These are phyloP conservation scores for Luvunga scandens DNA, from an alignment of 345 rosid species.

Conservation along the genomic window DNA sequence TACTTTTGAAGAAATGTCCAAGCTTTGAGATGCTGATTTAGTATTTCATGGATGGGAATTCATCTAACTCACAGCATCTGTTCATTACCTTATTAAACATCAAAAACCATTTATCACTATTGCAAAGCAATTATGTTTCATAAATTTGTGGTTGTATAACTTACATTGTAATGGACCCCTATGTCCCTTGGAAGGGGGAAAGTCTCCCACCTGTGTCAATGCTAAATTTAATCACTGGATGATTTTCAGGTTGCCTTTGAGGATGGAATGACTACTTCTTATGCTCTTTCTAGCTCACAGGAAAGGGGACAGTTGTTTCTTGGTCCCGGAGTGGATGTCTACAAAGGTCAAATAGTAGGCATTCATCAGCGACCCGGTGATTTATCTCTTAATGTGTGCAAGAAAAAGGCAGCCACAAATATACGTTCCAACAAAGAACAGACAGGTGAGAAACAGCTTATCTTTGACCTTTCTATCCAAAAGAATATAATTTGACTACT, in stretches of 20 bases:
- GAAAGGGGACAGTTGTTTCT: conserved; percentile 96
- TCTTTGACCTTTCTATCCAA: not conserved
- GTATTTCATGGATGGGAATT: not conserved
- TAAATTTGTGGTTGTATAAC: not conserved
- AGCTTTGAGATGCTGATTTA: not conserved
- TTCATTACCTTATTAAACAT: not conserved
- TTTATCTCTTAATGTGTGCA: conserved; percentile 81
- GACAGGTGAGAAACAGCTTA: conserved; percentile 47
- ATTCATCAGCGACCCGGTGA: conserved; percentile 94
- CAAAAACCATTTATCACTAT: not conserved
- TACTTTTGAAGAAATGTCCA: not conserved
- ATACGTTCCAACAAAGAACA: conserved; percentile 88
- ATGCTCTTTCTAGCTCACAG: conserved; percentile 82
- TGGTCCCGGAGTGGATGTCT: conserved; percentile 76
- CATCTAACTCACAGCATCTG: not conserved
- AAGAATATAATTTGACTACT: not conserved
- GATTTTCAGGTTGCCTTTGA: conserved; percentile 89
- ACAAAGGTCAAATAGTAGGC: conserved; percentile 90
- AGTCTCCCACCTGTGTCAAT: not conserved
- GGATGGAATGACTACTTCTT: conserved; percentile 81
- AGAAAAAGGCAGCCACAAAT: conserved; percentile 95
- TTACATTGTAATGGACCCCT: not conserved
- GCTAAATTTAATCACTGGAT: conserved; percentile 7
- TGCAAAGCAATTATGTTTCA: not conserved
- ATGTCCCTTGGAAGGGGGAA: not conserved